These are phyloP conservation scores for Canavalia gladiata DNA, from an alignment of 306 rosid genomes.

Conservation along the genomic window DNA sequence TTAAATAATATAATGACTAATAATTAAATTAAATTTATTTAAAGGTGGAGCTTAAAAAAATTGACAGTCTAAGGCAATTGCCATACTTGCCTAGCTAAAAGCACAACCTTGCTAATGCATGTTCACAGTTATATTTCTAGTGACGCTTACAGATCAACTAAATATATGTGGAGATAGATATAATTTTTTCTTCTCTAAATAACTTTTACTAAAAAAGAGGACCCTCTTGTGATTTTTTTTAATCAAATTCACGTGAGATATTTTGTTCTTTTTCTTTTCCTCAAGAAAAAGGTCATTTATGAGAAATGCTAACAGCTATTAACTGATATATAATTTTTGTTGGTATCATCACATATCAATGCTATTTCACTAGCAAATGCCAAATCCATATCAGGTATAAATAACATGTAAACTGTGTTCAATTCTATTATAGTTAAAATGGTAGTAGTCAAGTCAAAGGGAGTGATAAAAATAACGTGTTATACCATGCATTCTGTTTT, in stretches of 20 bases:
- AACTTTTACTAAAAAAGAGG: too few relatives aligned
- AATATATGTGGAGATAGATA: too few relatives aligned
- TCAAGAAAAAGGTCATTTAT: not conserved
- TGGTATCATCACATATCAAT: constrained; percentile 10
- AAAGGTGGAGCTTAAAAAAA: too few relatives aligned
- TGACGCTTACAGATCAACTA: too few relatives aligned
- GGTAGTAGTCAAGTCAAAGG: not conserved
- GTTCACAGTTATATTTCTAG: too few relatives aligned
- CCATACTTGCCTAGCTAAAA: too few relatives aligned
- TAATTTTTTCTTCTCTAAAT: too few relatives aligned
- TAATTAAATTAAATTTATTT: too few relatives aligned
- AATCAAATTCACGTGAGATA: not conserved
- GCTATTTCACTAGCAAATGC: constrained; percentile 13
- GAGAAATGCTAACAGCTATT: not conserved
- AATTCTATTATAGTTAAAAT: not conserved
- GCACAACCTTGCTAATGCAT: too few relatives aligned
- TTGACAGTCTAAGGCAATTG: too few relatives aligned
- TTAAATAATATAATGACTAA: too few relatives aligned
- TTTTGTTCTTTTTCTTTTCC: not conserved
- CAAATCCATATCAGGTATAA: constrained; percentile 1
- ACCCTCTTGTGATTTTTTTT: not conserved
- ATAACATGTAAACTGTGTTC: not conserved
- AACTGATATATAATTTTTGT: not conserved
- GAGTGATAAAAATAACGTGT: not conserved
- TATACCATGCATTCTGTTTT: constrained; percentile 20